A percentile compares a stretch with the other conserved stretches of the same genome.
phyloP scores from a whole-genome alignment of 805 yeast genomes.

The Sporopachydermia lactativora region DNA sequence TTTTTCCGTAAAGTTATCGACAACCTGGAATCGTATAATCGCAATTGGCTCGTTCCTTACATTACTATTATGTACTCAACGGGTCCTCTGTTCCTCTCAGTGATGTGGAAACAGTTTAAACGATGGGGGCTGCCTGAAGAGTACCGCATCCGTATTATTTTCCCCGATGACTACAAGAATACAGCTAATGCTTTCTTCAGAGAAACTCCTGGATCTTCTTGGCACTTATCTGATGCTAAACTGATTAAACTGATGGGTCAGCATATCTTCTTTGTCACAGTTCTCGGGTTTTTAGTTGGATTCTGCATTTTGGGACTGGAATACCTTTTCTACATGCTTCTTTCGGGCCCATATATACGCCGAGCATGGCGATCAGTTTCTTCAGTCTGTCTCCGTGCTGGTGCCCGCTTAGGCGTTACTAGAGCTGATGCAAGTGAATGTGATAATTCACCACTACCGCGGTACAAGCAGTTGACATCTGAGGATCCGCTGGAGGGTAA shows the following conservation, averaged over 20 bases:
- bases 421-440: neutral
- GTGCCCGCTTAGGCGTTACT: neutral
- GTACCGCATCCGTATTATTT: slow-evolving; percentile 52
- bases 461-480: neutral
- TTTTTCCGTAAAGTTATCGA: slow-evolving; percentile 62
- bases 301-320: slow-evolving; percentile 30
- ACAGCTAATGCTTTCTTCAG: slow-evolving; percentile 32
- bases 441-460: neutral
- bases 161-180: slow-evolving; percentile 56
- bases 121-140: slow-evolving; percentile 57
- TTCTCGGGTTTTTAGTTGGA: slow-evolving; percentile 54
- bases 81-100: slow-evolving; percentile 79
- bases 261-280: slow-evolving; percentile 59
- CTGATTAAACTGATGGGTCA: slow-evolving; percentile 59
- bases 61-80: slow-evolving; percentile 87
- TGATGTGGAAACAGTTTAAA: slow-evolving; percentile 77
- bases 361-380: neutral
- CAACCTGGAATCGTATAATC: slow-evolving; percentile 44
- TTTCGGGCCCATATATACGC: neutral
- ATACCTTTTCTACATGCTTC: slow-evolving; percentile 28
- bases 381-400: neutral
- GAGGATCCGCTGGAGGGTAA: neutral
- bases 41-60: slow-evolving; percentile 77
- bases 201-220: slow-evolving; percentile 72
- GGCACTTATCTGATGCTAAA: slow-evolving; percentile 85